These are phyloP conservation scores for Trichophyton equinum DNA, from an alignment of 2,329 filamentous ascomycete species.

Conservation along the genomic window DNA sequence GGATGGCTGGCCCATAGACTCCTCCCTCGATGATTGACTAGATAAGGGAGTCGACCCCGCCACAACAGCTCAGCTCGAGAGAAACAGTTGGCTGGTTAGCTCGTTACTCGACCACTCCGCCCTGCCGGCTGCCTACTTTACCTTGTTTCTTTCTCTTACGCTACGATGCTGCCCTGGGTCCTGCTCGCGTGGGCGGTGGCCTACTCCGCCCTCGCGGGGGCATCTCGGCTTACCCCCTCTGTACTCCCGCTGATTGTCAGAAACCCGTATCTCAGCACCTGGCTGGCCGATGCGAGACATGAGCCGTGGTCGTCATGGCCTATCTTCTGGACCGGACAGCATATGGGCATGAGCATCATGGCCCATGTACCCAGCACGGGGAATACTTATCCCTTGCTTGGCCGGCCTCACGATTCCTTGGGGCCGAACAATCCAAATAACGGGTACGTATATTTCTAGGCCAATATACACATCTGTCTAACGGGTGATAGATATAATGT, in stretches of 20 bases:
- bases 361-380: slow-evolving; percentile 49
- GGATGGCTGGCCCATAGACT: neutral
- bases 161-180: slow-evolving; percentile 7
- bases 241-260: slow-evolving; percentile 62
- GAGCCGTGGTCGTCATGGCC: slow-evolving; percentile 75
- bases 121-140: neutral
- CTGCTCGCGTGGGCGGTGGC: slow-evolving; percentile 24
- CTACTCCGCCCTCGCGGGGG: slow-evolving; percentile 31
- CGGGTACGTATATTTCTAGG: slow-evolving; percentile 23
- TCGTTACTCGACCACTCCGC: neutral
- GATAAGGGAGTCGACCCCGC: neutral
- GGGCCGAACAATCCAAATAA: slow-evolving; percentile 18
- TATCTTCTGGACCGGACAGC: slow-evolving; percentile 66
- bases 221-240: slow-evolving; percentile 47
- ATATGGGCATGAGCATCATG: slow-evolving; percentile 52
- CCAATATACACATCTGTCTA: neutral
- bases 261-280: slow-evolving; percentile 66
- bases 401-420: slow-evolving; percentile 53
- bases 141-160: neutral
- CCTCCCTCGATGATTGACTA: neutral
- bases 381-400: slow-evolving; percentile 51
- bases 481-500: slow-evolving; percentile 37
- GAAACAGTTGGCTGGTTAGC: neutral
- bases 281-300: slow-evolving; percentile 58
- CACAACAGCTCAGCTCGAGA: neutral